Evolutionary conservation across 2,329 filamentous ascomycete species (phyloP).

Genomic region (Camillea tinctor): DNA sequence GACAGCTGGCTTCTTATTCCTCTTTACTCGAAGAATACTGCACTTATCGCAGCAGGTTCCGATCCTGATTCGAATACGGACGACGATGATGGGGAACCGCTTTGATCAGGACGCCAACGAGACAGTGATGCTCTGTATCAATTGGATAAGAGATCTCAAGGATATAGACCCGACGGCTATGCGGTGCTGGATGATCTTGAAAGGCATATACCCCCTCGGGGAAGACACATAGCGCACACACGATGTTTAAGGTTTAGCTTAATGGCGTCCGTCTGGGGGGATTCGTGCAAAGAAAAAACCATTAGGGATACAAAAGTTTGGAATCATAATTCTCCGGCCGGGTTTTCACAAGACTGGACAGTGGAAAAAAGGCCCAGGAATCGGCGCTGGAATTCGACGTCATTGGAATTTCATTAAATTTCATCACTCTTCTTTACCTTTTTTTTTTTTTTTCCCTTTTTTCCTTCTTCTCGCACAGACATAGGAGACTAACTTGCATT

Average conservation of each 20-base stretch:
- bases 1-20: background rate
- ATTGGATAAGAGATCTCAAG: constrained; percentile 59
- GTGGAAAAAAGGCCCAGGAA: background rate
- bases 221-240: constrained; percentile 14
- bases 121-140: constrained; percentile 52
- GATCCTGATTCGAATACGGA: constrained; percentile 49
- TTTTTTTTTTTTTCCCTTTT: no score
- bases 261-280: background rate
- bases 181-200: constrained; percentile 55
- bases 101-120: constrained; percentile 52
- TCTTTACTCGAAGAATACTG: constrained; percentile 37
- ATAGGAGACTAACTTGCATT: background rate
- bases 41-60: constrained; percentile 53
- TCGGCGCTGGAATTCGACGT: background rate
- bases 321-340: background rate
- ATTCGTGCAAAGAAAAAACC: background rate
- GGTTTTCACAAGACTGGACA: background rate
- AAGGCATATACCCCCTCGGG: constrained; percentile 44
- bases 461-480: background rate
- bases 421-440: no score
- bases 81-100: constrained; percentile 43
- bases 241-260: constrained; percentile 6
- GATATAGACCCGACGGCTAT: constrained; percentile 51
- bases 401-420: background rate
- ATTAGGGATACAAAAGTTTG: background rate